Evolutionary conservation across 1,284 basidiomycete species (phyloP), one percentile per base, ranked within the genome.

Genomic region (Cryptococcus sp.): DNA sequence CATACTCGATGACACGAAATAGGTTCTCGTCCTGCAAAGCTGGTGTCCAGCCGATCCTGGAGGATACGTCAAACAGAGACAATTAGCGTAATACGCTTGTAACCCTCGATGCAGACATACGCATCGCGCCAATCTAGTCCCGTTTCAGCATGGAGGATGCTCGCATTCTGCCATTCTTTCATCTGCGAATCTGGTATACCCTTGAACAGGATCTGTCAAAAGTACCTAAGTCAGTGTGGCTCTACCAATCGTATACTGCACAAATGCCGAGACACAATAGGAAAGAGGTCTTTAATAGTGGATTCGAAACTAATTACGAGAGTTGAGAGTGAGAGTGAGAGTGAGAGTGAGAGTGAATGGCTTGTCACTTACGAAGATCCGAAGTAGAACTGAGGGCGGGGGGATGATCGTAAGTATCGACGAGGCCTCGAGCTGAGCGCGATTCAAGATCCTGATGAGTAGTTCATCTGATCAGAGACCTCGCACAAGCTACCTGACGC

Each of bases 1-100:
- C 73, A 54, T 76, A 77, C 61, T 78, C 76, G 47, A 78, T 69
- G 19, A 75, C 72, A 40, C 76, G 66, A 57, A 76, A 78, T 45
- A 76, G 58, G 17, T 48, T 60, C 25, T 75, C 73, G 57, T 78
- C 68, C 25, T 58, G 46, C 47, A 76, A 48, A 23, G 68, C 63
- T 1, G 62, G 58, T 4, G 64, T 64, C 65, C 69, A 75, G 0
- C 70, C 69, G 17, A 77, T 67, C 1, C 75, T 78, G 50, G 1
- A 5, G 30, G 55, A 50, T 35, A 39, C 11, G 27, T 27, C 15
- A 3, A 13, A 19, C 19, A 45, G 39, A 38, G 16, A 15, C 46
- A 27, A 50, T 40, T 10, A 30, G 27, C 27, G 10, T 30, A 30
- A 30, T 30, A 4, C 10, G 4, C 27, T 30, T 5, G 27, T 30